A percentile compares a stretch with the other conserved stretches of the same genome.
These are phyloP conservation scores for Suillus bovinus DNA, from an alignment of 768 basidiomycete species.

Conservation along the genomic window DNA sequence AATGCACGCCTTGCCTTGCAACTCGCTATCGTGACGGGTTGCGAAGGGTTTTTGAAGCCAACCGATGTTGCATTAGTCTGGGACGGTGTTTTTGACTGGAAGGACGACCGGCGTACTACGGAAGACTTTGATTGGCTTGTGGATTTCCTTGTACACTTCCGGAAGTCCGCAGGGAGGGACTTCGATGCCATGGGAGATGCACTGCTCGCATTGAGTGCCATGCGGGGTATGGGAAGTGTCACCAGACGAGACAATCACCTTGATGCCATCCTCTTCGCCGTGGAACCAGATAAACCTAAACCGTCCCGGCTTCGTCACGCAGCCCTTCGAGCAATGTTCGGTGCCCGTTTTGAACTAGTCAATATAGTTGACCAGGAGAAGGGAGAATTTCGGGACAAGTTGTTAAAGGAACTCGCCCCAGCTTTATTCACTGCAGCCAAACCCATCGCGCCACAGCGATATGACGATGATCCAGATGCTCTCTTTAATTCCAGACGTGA, in stretches of 20 bases:
- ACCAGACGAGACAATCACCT: neutral
- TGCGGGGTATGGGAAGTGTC: too few species aligned
- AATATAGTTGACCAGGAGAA: too few species aligned
- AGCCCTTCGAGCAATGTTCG: conserved; percentile 6
- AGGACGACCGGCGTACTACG: neutral
- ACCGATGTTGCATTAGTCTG: neutral
- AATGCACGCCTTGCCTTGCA: neutral
- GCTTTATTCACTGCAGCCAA: neutral
- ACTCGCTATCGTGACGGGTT: neutral
- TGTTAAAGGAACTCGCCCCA: neutral
- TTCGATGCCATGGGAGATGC: too few species aligned
- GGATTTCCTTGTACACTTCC: conserved; percentile 7
- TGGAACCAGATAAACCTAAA: conserved; percentile 2
- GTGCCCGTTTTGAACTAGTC: neutral
- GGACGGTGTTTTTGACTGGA: neutral
- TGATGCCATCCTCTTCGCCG: neutral
- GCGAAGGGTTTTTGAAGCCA: neutral
- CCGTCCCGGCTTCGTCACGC: conserved; percentile 6
- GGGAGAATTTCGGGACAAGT: neutral
- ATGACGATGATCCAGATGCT: fast-evolving
- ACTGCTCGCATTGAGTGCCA: too few species aligned
- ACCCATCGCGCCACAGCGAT: neutral
- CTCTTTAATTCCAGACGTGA: too few species aligned
- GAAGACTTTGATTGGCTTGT: conserved; percentile 6
- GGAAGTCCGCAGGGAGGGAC: neutral